Conservation (phyloP, 2,329 filamentous ascomycete species). For the Aspergillus sp. region DNA sequence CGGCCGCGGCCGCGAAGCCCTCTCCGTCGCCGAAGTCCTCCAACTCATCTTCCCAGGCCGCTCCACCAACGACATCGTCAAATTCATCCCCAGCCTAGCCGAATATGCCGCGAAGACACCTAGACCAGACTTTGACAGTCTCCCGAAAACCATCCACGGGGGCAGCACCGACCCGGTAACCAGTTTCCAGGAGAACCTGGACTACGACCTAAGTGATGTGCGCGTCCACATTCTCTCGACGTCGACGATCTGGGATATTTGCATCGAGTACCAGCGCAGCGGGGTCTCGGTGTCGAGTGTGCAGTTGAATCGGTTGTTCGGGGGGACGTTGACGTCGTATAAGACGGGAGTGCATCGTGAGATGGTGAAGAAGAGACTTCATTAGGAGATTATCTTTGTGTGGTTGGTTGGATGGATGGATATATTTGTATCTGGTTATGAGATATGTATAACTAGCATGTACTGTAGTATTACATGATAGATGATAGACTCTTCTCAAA, state of each 20-base stretch:
- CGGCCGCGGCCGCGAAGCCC: slow-evolving; percentile 22
- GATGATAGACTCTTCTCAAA: neutral
- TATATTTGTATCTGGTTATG: neutral
- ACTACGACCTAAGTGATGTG: slow-evolving; percentile 37
- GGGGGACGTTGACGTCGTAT: slow-evolving; percentile 33
- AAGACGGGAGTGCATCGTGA: slow-evolving; percentile 20
- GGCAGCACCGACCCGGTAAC: slow-evolving; percentile 20
- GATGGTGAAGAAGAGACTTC: neutral
- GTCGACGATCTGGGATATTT: slow-evolving; percentile 38
- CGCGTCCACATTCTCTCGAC: slow-evolving; percentile 34
- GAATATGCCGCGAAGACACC: slow-evolving; percentile 31
- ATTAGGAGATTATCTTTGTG: neutral
- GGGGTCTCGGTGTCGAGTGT: slow-evolving; percentile 25
- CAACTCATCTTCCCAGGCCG: slow-evolving; percentile 33
- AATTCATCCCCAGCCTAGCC: slow-evolving; percentile 36
- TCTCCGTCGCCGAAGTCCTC: slow-evolving; percentile 33
- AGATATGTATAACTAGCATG: neutral
- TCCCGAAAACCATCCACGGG: slow-evolving; percentile 23
- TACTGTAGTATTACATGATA: too few relatives aligned
- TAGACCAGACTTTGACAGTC: slow-evolving; percentile 28
- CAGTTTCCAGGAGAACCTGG: slow-evolving; percentile 33
- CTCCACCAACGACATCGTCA: slow-evolving; percentile 34
- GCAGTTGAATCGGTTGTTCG: slow-evolving; percentile 31
- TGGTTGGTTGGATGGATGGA: neutral
- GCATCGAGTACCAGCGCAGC: slow-evolving; percentile 39